Base-by-base conservation (phyloP, 1,284 basidiomycete genomes). In the Fomitopsis schrenkii region DNA sequence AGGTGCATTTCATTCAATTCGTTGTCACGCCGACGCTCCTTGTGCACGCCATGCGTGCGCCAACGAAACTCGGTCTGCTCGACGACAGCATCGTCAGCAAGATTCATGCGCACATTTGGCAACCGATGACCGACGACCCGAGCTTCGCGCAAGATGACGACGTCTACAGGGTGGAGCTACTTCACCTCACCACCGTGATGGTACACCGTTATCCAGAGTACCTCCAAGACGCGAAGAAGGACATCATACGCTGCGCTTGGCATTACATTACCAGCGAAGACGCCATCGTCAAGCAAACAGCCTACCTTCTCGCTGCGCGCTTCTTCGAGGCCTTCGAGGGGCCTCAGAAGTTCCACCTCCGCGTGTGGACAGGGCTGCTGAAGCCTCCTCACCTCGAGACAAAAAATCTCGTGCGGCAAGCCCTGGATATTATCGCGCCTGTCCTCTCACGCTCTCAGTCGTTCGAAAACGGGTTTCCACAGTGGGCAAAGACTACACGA, bases 241-340 rank as follows among this genome's bases (percentile, higher is more conserved):
- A 97, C 67, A 90, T 98, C 64, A 97, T 99, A 81, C 95, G 93
- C 74, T 93, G 94, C 61, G 94, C 95, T 14, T 98, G 95, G 95
- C 85, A 91, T 70, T 93, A 91, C 68, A 91, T 97, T 68, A 86
- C 83, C 33, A 86, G 83, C 59, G 94, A 96, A 52, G 96, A 98
- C 72, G 85, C 91, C 3, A 89, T 96, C 6, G 94, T 98, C 69
- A 97, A 96, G 76, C 95, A 98, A 72, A 93, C 93, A 28, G 93
- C 95, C 0, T 97, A 97, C 72, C 85, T 98, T 35, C 84, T 98
- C 19, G 91, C 94, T 38, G 94, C 97, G n/a, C 87, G 92, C 55
- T 98, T 99, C 82, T 95, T 98, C 71, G 90, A 91, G 41, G 88
- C 87, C 2, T 97, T 94, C 74, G 94, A 94, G 53, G 93, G 91